Conservation (phyloP, 2,329 filamentous ascomycete species). For the Thermothelomyces thermophilus region DNA sequence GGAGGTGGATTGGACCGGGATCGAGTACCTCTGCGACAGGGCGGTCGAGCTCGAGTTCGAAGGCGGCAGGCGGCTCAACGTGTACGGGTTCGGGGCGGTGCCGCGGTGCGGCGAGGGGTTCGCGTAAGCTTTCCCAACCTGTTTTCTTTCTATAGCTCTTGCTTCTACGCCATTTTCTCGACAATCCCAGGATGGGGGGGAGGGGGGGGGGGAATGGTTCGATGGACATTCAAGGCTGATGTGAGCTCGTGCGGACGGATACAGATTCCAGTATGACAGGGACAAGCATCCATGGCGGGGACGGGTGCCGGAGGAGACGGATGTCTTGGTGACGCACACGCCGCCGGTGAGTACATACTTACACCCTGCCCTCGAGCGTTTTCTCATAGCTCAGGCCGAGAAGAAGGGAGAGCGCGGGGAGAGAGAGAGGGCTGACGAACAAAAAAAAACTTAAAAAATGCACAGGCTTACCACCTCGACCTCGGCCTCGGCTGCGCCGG, state of each 20-base stretch:
- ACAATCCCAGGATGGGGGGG: too few species aligned
- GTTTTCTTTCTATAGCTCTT: too few species aligned
- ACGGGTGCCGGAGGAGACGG: slow-evolving; percentile 63
- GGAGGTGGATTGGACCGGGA: slow-evolving; percentile 56
- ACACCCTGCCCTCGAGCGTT: neutral
- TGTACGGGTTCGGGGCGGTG: slow-evolving; percentile 80
- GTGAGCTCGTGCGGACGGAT: slow-evolving; percentile 24
- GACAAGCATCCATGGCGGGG: slow-evolving; percentile 63
- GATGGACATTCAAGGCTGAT: too few species aligned
- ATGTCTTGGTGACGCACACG: slow-evolving; percentile 75
- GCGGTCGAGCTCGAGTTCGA: slow-evolving; percentile 57
- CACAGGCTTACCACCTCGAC: slow-evolving; percentile 59
- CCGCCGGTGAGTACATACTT: slow-evolving; percentile 50
- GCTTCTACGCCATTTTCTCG: too few species aligned
- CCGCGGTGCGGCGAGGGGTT: slow-evolving; percentile 65
- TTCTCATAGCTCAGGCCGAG: too few species aligned
- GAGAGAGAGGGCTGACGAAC: neutral
- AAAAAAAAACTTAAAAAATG: neutral
- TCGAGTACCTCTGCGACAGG: slow-evolving; percentile 71
- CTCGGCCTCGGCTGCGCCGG: slow-evolving; percentile 61
- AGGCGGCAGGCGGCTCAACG: slow-evolving; percentile 51
- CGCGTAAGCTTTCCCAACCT: slow-evolving; percentile 46
- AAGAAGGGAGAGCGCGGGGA: too few species aligned
- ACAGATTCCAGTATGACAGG: slow-evolving; percentile 66
- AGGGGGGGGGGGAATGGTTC: too few species aligned